These are phyloP conservation scores for Paecilomyces sp. DNA, from an alignment of 2,329 filamentous ascomycete genomes.

Conservation along the genomic window DNA sequence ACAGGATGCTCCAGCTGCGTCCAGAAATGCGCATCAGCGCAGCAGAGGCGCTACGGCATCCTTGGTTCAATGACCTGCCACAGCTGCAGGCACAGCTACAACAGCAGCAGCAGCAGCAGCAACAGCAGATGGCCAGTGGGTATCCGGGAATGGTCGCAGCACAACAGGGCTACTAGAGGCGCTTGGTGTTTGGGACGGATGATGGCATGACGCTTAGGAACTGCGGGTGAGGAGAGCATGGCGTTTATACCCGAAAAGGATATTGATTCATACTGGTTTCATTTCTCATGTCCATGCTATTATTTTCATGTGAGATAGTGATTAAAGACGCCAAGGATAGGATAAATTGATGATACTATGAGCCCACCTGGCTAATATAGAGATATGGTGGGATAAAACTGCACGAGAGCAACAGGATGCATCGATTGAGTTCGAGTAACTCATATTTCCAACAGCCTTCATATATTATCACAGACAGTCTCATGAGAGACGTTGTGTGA, in stretches of 20 bases:
- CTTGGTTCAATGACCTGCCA: slow-evolving; percentile 72
- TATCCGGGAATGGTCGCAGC: slow-evolving; percentile 1
- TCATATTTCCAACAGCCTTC: no score
- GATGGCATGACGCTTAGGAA: background rate
- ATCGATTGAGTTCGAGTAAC: background rate
- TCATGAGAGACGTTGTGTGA: no score
- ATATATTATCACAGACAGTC: no score
- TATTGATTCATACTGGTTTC: background rate
- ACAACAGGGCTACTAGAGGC: background rate
- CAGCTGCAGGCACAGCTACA: slow-evolving; percentile 47
- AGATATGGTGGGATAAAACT: background rate
- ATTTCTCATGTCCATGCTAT: slow-evolving; percentile 4
- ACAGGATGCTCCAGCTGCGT: slow-evolving; percentile 83
- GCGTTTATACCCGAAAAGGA: slow-evolving; percentile 21
- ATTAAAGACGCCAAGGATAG: background rate
- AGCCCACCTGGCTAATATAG: background rate
- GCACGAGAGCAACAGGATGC: no score
- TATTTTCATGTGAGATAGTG: background rate
- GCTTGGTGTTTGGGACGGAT: background rate
- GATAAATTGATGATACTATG: background rate
- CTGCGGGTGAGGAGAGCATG: slow-evolving; percentile 19
- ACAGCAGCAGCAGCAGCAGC: slow-evolving; percentile 31
- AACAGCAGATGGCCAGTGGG: slow-evolving; percentile 17
- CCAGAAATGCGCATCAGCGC: slow-evolving; percentile 90
- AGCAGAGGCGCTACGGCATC: slow-evolving; percentile 76